Conservation (phyloP, 192 early-diverging fungal species). For the Funneliformis geosporum region DNA sequence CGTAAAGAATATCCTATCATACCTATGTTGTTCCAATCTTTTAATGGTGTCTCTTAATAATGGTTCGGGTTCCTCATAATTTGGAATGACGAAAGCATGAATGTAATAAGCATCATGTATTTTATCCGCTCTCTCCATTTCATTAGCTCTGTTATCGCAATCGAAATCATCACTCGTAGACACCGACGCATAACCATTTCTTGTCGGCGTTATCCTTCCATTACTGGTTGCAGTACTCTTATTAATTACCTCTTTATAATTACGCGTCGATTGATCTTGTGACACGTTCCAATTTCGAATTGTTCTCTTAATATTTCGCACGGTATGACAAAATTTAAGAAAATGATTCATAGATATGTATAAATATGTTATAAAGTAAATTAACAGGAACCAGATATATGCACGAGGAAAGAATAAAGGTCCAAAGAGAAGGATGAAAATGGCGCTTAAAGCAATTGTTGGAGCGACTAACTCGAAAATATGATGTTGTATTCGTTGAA, state of each 20-base stretch:
- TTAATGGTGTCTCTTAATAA: conserved; percentile 71
- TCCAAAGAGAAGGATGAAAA: conserved; percentile 44
- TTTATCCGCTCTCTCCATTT: conserved; percentile 40
- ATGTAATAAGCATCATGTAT: conserved; percentile 43
- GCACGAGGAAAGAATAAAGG: conserved; percentile 45
- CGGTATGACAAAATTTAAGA: conserved; percentile 51
- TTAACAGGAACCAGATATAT: conserved; percentile 48
- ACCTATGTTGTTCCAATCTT: conserved; percentile 66
- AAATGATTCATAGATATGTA: conserved; percentile 49
- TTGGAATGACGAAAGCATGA: conserved; percentile 75
- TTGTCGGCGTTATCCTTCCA: conserved; percentile 10
- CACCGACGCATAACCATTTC: conserved; percentile 12
- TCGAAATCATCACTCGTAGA: not conserved
- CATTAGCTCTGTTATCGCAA: conserved; percentile 15
- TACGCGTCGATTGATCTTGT: conserved; percentile 17
- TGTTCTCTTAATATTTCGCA: conserved; percentile 41
- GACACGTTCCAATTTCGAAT: conserved; percentile 43
- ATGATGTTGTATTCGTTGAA: conserved; percentile 28
- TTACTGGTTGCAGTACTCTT: conserved; percentile 13
- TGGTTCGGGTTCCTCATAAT: conserved; percentile 70
- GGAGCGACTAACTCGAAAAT: conserved; percentile 53
- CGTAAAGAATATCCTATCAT: not conserved
- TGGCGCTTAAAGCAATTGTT: conserved; percentile 42
- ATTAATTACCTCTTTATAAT: conserved; percentile 8
- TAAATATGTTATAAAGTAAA: conserved; percentile 47